Evolutionary conservation across 2,329 filamentous ascomycete genomes (phyloP).

Genomic region (Monosporascus sp.): DNA sequence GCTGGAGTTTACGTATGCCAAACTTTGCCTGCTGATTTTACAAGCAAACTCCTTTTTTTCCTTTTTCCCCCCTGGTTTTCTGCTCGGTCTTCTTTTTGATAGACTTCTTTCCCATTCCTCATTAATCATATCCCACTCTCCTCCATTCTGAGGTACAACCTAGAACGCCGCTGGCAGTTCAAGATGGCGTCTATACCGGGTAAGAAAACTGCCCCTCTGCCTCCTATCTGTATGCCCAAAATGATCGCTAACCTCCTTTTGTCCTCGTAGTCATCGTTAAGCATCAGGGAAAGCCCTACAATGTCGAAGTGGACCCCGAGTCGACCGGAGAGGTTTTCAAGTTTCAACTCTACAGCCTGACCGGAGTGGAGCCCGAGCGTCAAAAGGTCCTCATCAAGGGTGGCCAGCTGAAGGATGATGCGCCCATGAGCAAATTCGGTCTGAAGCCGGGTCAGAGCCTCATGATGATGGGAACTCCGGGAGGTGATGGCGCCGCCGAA

Average conservation of each 20-base stretch:
- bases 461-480: constrained; percentile 95
- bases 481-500: constrained; percentile 52
- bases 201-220: constrained; percentile 10
- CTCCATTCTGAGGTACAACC: background rate
- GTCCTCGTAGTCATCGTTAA: constrained; percentile 72
- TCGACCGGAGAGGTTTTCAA: constrained; percentile 92
- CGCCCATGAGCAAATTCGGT: constrained; percentile 74
- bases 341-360: constrained; percentile 90
- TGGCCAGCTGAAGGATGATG: constrained; percentile 92
- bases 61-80: background rate
- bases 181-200: constrained; percentile 26
- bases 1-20: background rate
- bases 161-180: background rate
- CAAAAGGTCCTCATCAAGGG: constrained; percentile 96
- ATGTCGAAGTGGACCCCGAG: constrained; percentile 82
- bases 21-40: constrained; percentile 1
- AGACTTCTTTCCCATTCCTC: background rate
- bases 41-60: background rate
- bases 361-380: constrained; percentile 89
- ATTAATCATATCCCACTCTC: background rate
- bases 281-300: constrained; percentile 91
- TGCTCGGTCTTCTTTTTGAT: background rate
- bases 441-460: constrained; percentile 83
- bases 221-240: background rate
- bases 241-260: constrained; percentile 14